phyloP scores from a whole-genome alignment of 164 flowering plant genomes.

The Aristolochia contorta region DNA sequence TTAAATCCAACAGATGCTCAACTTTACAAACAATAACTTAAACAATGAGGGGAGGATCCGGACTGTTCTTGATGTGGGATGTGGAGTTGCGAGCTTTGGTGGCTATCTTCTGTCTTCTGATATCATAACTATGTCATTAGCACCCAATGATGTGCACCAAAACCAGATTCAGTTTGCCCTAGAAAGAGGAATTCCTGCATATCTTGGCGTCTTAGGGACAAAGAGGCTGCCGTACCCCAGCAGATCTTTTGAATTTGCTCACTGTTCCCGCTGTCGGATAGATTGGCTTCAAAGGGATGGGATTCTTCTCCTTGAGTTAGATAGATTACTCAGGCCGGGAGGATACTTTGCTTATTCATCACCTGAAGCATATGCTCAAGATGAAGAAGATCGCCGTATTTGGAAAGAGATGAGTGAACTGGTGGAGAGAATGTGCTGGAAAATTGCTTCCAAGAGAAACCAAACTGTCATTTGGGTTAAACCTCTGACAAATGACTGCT shows the following conservation, averaged over 20 bases:
- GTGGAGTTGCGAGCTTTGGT: conserved; percentile 96
- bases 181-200: conserved; percentile 93
- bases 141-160: conserved; percentile 94
- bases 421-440: conserved; percentile 92
- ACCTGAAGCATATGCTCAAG: conserved; percentile 95
- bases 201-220: conserved; percentile 83
- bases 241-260: conserved; percentile 90
- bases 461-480: conserved; percentile 92
- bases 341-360: conserved; percentile 95
- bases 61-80: conserved; percentile 86
- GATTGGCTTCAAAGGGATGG: conserved; percentile 97
- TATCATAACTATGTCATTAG: conserved; percentile 75
- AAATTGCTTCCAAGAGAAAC: conserved; percentile 58
- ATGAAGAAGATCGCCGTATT: conserved; percentile 76
- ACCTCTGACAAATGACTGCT: conserved; percentile 81
- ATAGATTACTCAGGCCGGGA: conserved; percentile 84
- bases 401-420: conserved; percentile 89
- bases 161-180: conserved; percentile 95
- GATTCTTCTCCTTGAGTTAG: conserved; percentile 84
- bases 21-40: conserved; percentile 47
- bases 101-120: conserved; percentile 72
- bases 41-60: conserved; percentile 70
- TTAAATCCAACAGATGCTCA: conserved; percentile 62
- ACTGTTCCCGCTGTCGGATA: conserved; percentile 91
- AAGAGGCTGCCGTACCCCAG: conserved; percentile 90